Base-by-base conservation (phyloP, 352 stramenopile species). In the Phytophthora tubulina region DNA sequence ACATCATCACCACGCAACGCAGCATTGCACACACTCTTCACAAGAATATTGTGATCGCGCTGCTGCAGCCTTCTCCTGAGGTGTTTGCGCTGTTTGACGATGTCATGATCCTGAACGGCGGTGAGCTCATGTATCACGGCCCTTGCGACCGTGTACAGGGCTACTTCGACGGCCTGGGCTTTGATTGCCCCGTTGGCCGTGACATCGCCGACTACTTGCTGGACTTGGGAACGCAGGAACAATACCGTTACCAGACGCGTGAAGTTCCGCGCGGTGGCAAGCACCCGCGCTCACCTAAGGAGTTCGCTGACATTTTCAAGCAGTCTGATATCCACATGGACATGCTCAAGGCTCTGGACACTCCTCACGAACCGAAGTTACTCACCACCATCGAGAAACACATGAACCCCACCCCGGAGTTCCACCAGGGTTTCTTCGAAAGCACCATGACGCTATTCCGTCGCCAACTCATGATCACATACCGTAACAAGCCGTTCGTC, bases 41-140 rank as follows among this genome's bases (percentile, higher is more conserved):
- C n/a, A 76, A 76, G 56, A 88, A 76, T 13, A 45, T 76, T 32
- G 78, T 90, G 10, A 76, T 97, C n/a, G 85, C 87, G 3, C 70
- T 97, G 33, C 67, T 97, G 13, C 78, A 98, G 73, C 93, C 94
- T 45, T 82, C 93, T 6, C 94, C 94, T 4, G 93, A 98, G 76
- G 91, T 95, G 3, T 95, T 96, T 33, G 81, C 83, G 11, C 73
- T 98, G n/a, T 98, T 98, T 72, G 70, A 77, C 63, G 63, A 77
- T 27, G 70, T 77, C 38, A 67, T 77, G 63, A 73, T 77, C 53
- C 41, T 98, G 35, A 89, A 91, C 72, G 78, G 93, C 32, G 92
- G 93, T 31, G 64, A 81, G 21, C 77, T 98, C 17, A 87, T 98
- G 49, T 98, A 95, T 64, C 70, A 61, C 49, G 75, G 75, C 3